Evolutionary conservation across 2,329 filamentous ascomycete species (phyloP).

Genomic region (Chaetoscypha palmicola): DNA sequence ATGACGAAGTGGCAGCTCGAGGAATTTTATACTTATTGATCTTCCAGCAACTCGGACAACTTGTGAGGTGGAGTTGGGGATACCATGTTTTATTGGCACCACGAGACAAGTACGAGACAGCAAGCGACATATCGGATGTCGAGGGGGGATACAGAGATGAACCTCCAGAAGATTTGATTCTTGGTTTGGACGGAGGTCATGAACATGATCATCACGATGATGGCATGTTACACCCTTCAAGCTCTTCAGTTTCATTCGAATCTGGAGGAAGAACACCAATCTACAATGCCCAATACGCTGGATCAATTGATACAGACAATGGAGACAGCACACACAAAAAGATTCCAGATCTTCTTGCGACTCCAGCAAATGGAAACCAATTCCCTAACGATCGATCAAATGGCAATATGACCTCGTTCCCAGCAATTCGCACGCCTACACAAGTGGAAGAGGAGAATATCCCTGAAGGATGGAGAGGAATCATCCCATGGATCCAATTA

Average conservation of each 20-base stretch:
- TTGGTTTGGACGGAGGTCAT: slow-evolving; percentile 37
- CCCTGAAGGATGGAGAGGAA: slow-evolving; percentile 37
- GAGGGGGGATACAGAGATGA: slow-evolving; percentile 50
- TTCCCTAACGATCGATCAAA: slow-evolving; percentile 21
- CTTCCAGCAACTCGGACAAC: slow-evolving; percentile 93
- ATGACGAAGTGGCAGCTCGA: slow-evolving; percentile 86
- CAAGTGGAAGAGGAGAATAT: slow-evolving; percentile 29
- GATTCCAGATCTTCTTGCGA: slow-evolving; percentile 18
- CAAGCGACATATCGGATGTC: slow-evolving; percentile 30
- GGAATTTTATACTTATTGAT: slow-evolving; percentile 94
- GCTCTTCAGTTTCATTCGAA: slow-evolving; percentile 23
- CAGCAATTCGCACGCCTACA: slow-evolving; percentile 39
- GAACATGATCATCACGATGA: slow-evolving; percentile 32
- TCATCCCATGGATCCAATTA: slow-evolving; percentile 34
- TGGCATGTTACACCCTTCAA: slow-evolving; percentile 11
- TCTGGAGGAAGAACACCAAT: slow-evolving; percentile 31
- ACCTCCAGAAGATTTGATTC: slow-evolving; percentile 38
- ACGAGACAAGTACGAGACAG: slow-evolving; percentile 62
- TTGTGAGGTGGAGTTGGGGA: slow-evolving; percentile 97
- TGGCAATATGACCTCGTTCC: slow-evolving; percentile 57
- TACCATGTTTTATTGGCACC: slow-evolving; percentile 92
- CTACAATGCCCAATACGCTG: slow-evolving; percentile 25
- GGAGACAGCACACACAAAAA: slow-evolving; percentile 37
- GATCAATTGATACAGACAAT: slow-evolving; percentile 30
- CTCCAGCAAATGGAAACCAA: slow-evolving; percentile 22